Conservation (phyloP, 2,329 filamentous ascomycete genomes). For the Pseudogymnoascus sp. region DNA sequence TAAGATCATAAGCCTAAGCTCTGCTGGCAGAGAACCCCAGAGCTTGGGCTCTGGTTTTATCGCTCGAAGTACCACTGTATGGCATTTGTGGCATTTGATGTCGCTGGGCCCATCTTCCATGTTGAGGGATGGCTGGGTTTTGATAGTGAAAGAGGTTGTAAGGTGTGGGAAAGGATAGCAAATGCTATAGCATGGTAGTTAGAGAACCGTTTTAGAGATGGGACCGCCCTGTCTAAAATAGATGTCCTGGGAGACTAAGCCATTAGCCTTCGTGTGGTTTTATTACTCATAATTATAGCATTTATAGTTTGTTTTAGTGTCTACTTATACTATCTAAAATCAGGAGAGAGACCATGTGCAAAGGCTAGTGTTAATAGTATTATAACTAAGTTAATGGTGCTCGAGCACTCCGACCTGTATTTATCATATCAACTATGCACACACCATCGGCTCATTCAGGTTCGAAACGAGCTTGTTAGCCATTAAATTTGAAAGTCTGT, state of each 20-base stretch:
- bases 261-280: not conserved
- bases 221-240: not conserved
- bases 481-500: not conserved
- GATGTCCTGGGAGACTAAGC: not conserved
- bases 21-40: constrained; percentile 14
- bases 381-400: not conserved
- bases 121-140: not conserved
- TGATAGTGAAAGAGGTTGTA: not conserved
- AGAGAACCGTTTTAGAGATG: not conserved
- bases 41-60: not conserved
- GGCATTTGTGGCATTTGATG: rapidly evolving
- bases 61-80: not conserved
- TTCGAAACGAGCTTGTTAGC: not conserved
- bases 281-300: not conserved
- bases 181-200: not conserved
- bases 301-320: not conserved
- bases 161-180: not conserved
- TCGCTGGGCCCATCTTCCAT: not conserved
- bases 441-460: not conserved
- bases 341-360: not conserved
- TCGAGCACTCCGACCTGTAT: too few species aligned
- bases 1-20: constrained; percentile 30
- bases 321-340: not conserved
- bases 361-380: not conserved
- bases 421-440: not conserved